phyloP scores from a whole-genome alignment of 306 rosid species.

The Astragalus glycyphyllos region DNA sequence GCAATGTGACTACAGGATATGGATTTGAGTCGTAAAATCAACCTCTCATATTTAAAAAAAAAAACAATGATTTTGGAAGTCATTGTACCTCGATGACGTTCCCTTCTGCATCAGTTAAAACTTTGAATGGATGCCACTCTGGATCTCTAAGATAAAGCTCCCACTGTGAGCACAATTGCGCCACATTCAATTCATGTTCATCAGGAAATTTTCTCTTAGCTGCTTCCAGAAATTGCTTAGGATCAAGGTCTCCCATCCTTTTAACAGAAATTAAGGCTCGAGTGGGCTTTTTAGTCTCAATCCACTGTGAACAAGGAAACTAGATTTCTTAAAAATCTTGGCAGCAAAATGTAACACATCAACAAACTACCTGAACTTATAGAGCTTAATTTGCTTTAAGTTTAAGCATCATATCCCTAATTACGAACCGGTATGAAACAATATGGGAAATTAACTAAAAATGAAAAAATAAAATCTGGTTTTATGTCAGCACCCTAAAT shows the following conservation, averaged over 20 bases:
- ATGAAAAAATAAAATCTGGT: not conserved
- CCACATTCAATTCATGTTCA: constrained; percentile 45
- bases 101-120: constrained; percentile 43
- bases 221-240: constrained; percentile 54
- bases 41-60: too few species aligned
- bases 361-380: constrained; percentile 18
- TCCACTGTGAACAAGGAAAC: constrained; percentile 48
- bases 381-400: constrained; percentile 20
- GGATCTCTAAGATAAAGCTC: constrained; percentile 69
- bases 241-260: constrained; percentile 56
- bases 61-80: constrained; percentile 16
- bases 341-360: not conserved
- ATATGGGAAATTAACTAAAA: not conserved
- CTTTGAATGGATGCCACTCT: constrained; percentile 80
- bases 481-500: too few species aligned
- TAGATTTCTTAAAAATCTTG: not conserved
- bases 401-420: not conserved
- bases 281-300: not conserved
- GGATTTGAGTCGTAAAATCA: not conserved
- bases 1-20: too few species aligned
- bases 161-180: constrained; percentile 66
- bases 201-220: constrained; percentile 44
- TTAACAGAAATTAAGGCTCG: constrained; percentile 53
- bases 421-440: not conserved
- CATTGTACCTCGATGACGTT: constrained; percentile 43